A percentile compares a stretch with the other conserved stretches of the same genome.
phyloP scores from a whole-genome alignment of 495 filamentous ascomycete species.

The Barbatosphaeria neglecta region DNA sequence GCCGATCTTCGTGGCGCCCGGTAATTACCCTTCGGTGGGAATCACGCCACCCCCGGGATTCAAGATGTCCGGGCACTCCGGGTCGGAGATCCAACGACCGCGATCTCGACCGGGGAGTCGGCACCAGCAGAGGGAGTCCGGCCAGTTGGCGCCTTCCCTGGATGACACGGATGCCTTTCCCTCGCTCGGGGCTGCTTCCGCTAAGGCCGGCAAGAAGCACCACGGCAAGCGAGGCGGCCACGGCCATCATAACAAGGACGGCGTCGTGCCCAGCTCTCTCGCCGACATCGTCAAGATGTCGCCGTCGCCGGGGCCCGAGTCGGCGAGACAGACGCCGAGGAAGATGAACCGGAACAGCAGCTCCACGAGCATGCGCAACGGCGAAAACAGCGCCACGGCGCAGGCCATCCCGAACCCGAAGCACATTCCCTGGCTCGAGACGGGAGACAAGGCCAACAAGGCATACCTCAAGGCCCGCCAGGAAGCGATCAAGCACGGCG shows the following conservation, averaged over 20 bases:
- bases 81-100: slow-evolving; percentile 47
- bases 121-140: slow-evolving; percentile 59
- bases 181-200: slow-evolving; percentile 68
- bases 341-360: slow-evolving; percentile 42
- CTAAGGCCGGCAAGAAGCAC: slow-evolving; percentile 74
- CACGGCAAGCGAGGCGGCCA: slow-evolving; percentile 78
- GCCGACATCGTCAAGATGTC: slow-evolving; percentile 93
- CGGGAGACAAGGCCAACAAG: slow-evolving; percentile 80
- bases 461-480: slow-evolving; percentile 87
- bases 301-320: slow-evolving; percentile 53
- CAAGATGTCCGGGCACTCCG: slow-evolving; percentile 38
- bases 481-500: slow-evolving; percentile 93
- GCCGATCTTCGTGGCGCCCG: slow-evolving; percentile 37
- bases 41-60: slow-evolving; percentile 53
- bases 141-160: slow-evolving; percentile 60
- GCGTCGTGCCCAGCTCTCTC: slow-evolving; percentile 59
- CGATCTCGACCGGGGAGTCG: slow-evolving; percentile 81
- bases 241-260: slow-evolving; percentile 68
- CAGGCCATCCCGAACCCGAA: slow-evolving; percentile 76
- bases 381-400: slow-evolving; percentile 70
- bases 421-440: slow-evolving; percentile 95
- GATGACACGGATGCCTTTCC: slow-evolving; percentile 97
- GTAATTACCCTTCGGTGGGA: slow-evolving; percentile 36
- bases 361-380: slow-evolving; percentile 41
- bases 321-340: slow-evolving; percentile 34